phyloP scores from a whole-genome alignment of 2,329 filamentous ascomycete species.

The Microcyclospora tardicrescens region DNA sequence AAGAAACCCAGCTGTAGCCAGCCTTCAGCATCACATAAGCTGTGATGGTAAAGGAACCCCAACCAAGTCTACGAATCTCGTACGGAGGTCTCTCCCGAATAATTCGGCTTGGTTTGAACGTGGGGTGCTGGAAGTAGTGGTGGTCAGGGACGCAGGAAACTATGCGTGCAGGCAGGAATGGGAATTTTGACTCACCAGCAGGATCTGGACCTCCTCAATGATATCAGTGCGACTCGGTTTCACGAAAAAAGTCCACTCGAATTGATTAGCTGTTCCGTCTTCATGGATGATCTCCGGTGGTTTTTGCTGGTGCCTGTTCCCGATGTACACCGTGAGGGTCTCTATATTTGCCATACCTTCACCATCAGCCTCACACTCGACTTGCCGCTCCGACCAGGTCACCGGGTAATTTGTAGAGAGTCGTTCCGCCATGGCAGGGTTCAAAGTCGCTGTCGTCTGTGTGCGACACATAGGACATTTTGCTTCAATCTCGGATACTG shows the following conservation, averaged over 20 bases:
- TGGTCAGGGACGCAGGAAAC: neutral
- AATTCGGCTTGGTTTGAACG: slow-evolving; percentile 27
- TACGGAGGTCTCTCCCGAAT: slow-evolving; percentile 26
- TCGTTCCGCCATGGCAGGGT: slow-evolving; percentile 14
- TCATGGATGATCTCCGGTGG: slow-evolving; percentile 1
- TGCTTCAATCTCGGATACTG: slow-evolving; percentile 23
- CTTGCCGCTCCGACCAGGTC: slow-evolving; percentile 23
- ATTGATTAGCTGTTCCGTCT: slow-evolving; percentile 22
- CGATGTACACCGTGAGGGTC: slow-evolving; percentile 32
- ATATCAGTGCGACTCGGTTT: slow-evolving; percentile 31
- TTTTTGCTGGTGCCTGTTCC: slow-evolving; percentile 26
- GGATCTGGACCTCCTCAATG: slow-evolving; percentile 31
- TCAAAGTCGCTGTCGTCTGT: slow-evolving; percentile 23
- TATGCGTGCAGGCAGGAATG: neutral
- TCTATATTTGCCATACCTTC: slow-evolving; percentile 20
- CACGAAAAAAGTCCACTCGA: slow-evolving; percentile 37
- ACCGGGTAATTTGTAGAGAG: slow-evolving; percentile 25
- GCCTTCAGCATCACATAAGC: slow-evolving; percentile 30
- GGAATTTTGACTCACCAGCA: slow-evolving; percentile 2
- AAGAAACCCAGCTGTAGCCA: slow-evolving; percentile 32
- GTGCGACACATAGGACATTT: slow-evolving; percentile 36
- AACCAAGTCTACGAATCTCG: slow-evolving; percentile 28
- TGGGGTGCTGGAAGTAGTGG: slow-evolving; percentile 25
- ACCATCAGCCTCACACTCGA: slow-evolving; percentile 20
- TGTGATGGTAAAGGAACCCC: slow-evolving; percentile 31